Evolutionary conservation across 352 stramenopile species (phyloP), one percentile per base, ranked within the genome.

Genomic region (Phytopythium helicoides): DNA sequence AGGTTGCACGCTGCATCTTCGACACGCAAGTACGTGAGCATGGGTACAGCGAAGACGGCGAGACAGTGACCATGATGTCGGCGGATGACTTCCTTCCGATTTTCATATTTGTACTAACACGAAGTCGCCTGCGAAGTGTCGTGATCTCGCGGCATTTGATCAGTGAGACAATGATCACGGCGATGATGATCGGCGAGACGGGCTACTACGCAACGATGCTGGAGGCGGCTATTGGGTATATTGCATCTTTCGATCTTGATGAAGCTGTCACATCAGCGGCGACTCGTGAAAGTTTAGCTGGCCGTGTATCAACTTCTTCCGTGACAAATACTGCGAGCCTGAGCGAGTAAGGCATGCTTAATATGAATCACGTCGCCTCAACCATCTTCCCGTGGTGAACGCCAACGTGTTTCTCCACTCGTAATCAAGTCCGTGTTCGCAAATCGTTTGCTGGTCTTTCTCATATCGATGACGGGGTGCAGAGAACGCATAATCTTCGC

Each of bases 191-290:
- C 46, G 81, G 81, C 2, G 81, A 92, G 61, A 89, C 76, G 10
- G 81, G 81, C 12, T 92, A 92, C 54, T 92, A 92, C 58, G 70
- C 79, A 14, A 92, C 81, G 2, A 92, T 89, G 76, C 62, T 89
- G 34, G 81, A 92, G 54, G 78, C 81, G 1, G 76, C 78, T 0
- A 73, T 92, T 28, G 76, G 77, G 21, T 91, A 86, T 38, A 82
- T 91, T 40, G 70, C 76, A 7, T 74, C 77, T 0, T 80, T 63
- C 22, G 58, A 62, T 26, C 25, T 45, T 16, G 39, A 45, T 22
- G 39, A 45, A 12, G 39, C 39, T 12, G 39, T 45, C n/a, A n/a
- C n/a, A n/a, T n/a, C n/a, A n/a, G n/a, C n/a, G 19, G 39, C 39
- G 8, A 7, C 19, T 22, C 18, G 39, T 18, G 39, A 45, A 18